Conservation (phyloP, 176 grass and related monocot species). For the Bolboschoenus planiculmis region DNA sequence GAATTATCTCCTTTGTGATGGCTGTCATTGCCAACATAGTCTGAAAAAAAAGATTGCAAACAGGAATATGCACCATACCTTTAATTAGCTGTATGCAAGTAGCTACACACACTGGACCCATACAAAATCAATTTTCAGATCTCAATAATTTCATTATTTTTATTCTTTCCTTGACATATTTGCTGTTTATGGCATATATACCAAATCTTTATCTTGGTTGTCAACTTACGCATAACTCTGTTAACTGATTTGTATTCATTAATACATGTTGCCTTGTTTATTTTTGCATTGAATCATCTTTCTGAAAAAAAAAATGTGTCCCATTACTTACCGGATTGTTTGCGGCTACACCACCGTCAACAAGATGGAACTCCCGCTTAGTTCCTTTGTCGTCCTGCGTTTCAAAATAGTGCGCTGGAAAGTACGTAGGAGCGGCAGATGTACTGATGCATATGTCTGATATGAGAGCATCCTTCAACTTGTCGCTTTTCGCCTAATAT, state of each 20-base stretch:
- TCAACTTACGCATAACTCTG: too few relatives aligned
- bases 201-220: neutral
- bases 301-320: neutral
- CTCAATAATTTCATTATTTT: neutral
- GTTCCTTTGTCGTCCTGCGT: neutral
- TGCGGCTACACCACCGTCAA: constrained; percentile 53
- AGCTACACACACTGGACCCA: neutral
- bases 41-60: constrained; percentile 25
- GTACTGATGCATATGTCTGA: constrained; percentile 78
- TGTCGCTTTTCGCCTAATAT: constrained; percentile 1
- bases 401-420: constrained; percentile 44
- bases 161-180: neutral
- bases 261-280: neutral
- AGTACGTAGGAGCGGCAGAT: constrained; percentile 51
- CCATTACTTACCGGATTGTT: constrained; percentile 50
- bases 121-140: neutral
- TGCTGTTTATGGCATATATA: neutral
- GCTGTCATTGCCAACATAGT: constrained; percentile 44
- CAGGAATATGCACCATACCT: neutral
- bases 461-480: constrained; percentile 44
- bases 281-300: neutral
- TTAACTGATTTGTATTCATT: neutral
- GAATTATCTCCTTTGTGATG: constrained; percentile 43
- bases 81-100: neutral
- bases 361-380: constrained; percentile 27